Evolutionary conservation across 345 rosid genomes (phyloP).

Genomic region (Syzygium grande): DNA sequence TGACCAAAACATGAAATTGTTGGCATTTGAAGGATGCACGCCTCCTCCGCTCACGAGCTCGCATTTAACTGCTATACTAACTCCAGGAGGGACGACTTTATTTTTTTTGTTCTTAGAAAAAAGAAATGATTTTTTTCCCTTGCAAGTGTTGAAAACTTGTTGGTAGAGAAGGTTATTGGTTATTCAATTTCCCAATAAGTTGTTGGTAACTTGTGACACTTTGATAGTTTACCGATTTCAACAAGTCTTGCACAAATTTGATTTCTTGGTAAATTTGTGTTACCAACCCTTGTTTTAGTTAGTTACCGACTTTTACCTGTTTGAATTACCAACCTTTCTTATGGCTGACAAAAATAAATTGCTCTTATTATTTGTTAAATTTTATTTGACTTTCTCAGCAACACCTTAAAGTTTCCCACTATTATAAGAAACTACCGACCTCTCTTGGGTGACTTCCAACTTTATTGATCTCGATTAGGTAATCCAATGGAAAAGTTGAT

Average conservation of each 20-base stretch:
- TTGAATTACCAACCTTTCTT: too few species aligned
- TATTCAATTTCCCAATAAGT: not conserved
- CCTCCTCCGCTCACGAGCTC: not conserved
- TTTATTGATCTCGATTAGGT: not conserved
- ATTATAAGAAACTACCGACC: not conserved
- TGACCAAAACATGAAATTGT: not conserved
- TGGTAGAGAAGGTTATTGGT: not conserved
- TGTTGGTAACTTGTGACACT: too few species aligned
- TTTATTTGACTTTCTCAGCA: too few species aligned
- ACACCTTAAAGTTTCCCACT: not conserved
- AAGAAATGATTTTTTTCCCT: not conserved
- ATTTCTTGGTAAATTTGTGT: too few species aligned
- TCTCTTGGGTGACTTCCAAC: not conserved
- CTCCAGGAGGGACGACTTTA: not conserved
- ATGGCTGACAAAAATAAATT: too few species aligned
- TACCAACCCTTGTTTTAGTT: not conserved
- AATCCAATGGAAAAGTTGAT: not conserved
- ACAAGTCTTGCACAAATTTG: not conserved
- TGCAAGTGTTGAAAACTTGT: not conserved
- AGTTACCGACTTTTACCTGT: not conserved
- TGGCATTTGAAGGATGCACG: too few species aligned
- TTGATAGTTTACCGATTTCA: not conserved
- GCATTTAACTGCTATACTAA: not conserved
- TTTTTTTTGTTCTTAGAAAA: not conserved
- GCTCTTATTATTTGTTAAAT: too few species aligned